Evolutionary conservation across 805 yeast genomes (phyloP).

Genomic region (Candida caryicola): DNA sequence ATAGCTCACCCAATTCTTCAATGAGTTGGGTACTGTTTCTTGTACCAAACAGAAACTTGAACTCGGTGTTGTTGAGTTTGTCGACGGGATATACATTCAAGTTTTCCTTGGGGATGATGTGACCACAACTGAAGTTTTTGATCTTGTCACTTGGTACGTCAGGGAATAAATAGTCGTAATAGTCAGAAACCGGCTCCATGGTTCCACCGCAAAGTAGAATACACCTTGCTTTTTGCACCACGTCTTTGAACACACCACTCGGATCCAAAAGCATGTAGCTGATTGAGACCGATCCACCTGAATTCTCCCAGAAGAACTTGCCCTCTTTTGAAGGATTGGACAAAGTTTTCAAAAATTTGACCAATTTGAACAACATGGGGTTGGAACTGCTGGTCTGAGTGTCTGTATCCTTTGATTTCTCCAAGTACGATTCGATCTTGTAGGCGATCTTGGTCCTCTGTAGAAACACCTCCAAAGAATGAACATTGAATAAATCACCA

Average conservation of each 20-base stretch:
- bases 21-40: slow-evolving; percentile 51
- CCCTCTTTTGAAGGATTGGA: slow-evolving; percentile 81
- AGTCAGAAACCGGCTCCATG: slow-evolving; percentile 85
- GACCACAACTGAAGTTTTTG: slow-evolving; percentile 69
- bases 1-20: slow-evolving; percentile 45
- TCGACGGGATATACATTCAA: slow-evolving; percentile 57
- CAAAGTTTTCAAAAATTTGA: slow-evolving; percentile 61
- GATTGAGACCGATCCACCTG: slow-evolving; percentile 33
- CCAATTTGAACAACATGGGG: slow-evolving; percentile 64
- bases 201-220: slow-evolving; percentile 92
- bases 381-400: slow-evolving; percentile 21
- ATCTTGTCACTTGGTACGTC: slow-evolving; percentile 39
- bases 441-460: slow-evolving; percentile 72
- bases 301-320: slow-evolving; percentile 60
- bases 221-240: slow-evolving; percentile 63
- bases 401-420: slow-evolving; percentile 16
- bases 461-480: slow-evolving; percentile 63
- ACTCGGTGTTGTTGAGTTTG: slow-evolving; percentile 17
- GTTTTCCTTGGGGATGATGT: slow-evolving; percentile 72
- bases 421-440: slow-evolving; percentile 73
- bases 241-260: slow-evolving; percentile 60
- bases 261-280: slow-evolving; percentile 81
- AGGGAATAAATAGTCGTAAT: slow-evolving; percentile 63
- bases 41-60: slow-evolving; percentile 69
- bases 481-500: slow-evolving; percentile 69